Base-by-base conservation (phyloP, 352 stramenopile species). In the Phytophthora chlamydospora region DNA sequence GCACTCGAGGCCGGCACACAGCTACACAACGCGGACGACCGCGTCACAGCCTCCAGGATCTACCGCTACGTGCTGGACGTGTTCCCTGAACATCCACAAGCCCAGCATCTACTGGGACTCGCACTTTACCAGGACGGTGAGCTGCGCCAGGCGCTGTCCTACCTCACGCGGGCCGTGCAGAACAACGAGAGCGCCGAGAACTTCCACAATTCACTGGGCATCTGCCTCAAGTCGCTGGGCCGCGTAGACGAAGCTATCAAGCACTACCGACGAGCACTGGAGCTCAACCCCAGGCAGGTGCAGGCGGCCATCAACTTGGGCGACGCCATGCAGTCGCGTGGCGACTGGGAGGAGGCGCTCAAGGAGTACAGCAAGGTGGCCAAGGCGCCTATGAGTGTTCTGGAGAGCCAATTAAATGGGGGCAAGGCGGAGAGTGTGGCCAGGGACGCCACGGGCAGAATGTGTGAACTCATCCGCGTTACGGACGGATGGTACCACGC, bases 301-400 rank as follows among this genome's bases (percentile, higher is more conserved):
- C 50, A 86, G 35, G 71, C 80, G 9, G 58, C 70, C 14, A 57
- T 91, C 4, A 82, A 80, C n/a, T 58, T 91, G n/a, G 85, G 79
- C 0, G 51, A 79, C 33, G 61, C 74, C 12, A 71, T 78, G 43
- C 74, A 85, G 47, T 51, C 59, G 6, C 45, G 74, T 14, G 74
- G 71, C 9, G 71, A 89, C 31, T 91, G 78, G 71, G 70, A 88
- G 14, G 78, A 83, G 17, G 79, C 83, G 0, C 49, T 92, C 41
- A 63, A 73, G 14, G 72, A 79, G 36, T 91, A 85, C 43, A 73
- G 62, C 17, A 79, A 75, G 46, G 73, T 88, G 29, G 74, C 77
- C 0, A 62, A 45, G 4, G 17, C 45, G 0, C 51, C 66, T 0
- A 62, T 64, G 45, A 52, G 33, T 45, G 16, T 55, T n/a, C 19